phyloP scores from a whole-genome alignment of 1,139 yeast genomes.

The Arxiozyma heterogenica region DNA sequence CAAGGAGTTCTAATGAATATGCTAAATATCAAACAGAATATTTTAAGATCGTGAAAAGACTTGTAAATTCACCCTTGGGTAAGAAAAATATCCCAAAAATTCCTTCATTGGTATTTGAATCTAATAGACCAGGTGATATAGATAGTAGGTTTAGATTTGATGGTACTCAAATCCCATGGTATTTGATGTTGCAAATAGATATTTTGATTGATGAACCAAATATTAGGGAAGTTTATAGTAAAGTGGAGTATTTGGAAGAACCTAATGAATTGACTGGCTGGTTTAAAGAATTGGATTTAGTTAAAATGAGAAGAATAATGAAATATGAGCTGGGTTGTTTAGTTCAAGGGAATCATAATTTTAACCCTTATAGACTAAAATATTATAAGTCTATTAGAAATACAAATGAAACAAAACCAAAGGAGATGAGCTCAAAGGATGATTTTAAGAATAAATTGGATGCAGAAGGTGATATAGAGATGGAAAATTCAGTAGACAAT shows the following conservation, averaged over 20 bases:
- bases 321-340: conserved; percentile 62
- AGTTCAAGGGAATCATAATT: conserved; percentile 37
- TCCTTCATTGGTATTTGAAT: conserved; percentile 28
- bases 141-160: conserved; percentile 52
- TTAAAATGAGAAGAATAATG: conserved; percentile 56
- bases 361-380: conserved; percentile 35
- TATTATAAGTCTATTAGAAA: conserved; percentile 30
- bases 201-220: conserved; percentile 62
- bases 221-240: conserved; percentile 41
- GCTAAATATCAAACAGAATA: conserved; percentile 78
- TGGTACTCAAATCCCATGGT: conserved; percentile 59
- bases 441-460: conserved; percentile 16
- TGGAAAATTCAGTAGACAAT: conserved; percentile 3
- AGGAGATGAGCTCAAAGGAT: conserved; percentile 25
- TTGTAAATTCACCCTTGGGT: conserved; percentile 34
- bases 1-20: conserved; percentile 44
- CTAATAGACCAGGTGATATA: conserved; percentile 28
- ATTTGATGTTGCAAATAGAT: conserved; percentile 72
- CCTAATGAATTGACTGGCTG: conserved; percentile 62
- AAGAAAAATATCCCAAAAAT: conserved; percentile 31
- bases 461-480: conserved; percentile 12
- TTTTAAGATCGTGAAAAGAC: conserved; percentile 38
- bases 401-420: conserved; percentile 24
- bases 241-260: conserved; percentile 33
- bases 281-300: conserved; percentile 55